Base-by-base conservation (phyloP, 2,329 filamentous ascomycete species). In the Xylaria sp. region DNA sequence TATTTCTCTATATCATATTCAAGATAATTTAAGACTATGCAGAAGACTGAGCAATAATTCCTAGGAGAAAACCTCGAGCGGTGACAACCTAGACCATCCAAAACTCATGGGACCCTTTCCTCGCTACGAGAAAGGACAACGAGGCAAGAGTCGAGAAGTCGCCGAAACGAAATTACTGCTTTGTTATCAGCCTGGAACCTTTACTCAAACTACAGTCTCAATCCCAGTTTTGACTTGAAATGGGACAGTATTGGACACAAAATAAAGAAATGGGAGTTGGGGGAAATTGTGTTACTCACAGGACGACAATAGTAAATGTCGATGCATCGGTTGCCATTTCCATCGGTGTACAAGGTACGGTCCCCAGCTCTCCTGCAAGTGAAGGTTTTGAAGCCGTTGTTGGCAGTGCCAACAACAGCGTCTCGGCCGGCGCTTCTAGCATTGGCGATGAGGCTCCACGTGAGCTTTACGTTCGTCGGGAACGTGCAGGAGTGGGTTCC, bases 21-120 rank as follows among this genome's bases (percentile, higher is more conserved):
- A 9, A 33, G 51, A 36, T 36, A 2, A 6, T 23, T 23, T 9
- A 38, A 54, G n/a, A 54, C 26, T 20, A 54, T 54, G 11, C 31
- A 3, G 20, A 36, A 10, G 3, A n/a, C 15, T 7, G 9, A 60
- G 44, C 6, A 13, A 60, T 36, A 28, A 13, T 60, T 51, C 23
- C 31, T 28, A 51, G 44, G 31, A 26, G n/a, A 59, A 40, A 60
- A 38, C 44, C 58, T 60, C 44, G 20, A 60, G 46, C 31, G 33
- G 44, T 60, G 58, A 60, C 44, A 60, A 60, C 44, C 58, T 28
- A 60, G 44, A 51, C 44, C 33, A 36, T 11, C 28, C 17, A 15
- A 38, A 60, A 13, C 31, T 33, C n/a, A 33, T 4, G 1, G 11
- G 36, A 38, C 49, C 4, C 13, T 38, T 20, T 15, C 15, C n/a